Conservation (phyloP, 805 yeast species). For the Starmera caribaea region DNA sequence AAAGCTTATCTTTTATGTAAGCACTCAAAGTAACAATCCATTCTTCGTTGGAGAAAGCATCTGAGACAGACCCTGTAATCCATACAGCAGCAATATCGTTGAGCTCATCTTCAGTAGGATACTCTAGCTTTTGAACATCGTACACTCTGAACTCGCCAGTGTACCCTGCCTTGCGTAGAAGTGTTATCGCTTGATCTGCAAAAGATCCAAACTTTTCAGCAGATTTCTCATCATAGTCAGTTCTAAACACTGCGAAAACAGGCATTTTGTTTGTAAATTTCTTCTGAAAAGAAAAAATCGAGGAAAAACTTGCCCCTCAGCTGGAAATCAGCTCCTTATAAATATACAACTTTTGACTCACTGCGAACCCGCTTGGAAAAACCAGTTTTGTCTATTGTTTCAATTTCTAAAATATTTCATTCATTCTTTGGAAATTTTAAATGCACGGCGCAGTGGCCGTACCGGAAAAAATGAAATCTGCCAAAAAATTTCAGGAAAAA, state of each 20-base stretch:
- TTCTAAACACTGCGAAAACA: conserved; percentile 12
- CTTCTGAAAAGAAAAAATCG: not conserved
- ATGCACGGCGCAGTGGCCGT: no score
- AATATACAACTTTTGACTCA: no score
- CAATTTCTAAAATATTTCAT: no score
- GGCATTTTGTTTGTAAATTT: conserved; percentile 1
- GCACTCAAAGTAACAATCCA: conserved; percentile 34
- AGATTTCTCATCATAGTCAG: conserved; percentile 16
- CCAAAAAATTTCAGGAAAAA: no score
- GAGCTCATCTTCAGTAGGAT: conserved; percentile 17
- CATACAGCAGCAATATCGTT: conserved; percentile 31
- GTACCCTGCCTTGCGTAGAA: conserved; percentile 20
- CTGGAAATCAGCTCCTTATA: no score
- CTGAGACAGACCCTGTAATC: conserved; percentile 43
- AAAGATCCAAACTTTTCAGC: conserved; percentile 37
- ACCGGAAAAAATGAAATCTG: no score
- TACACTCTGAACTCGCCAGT: conserved; percentile 23
- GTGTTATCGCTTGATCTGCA: conserved; percentile 34
- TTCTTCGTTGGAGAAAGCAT: conserved; percentile 30
- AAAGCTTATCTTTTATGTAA: conserved; percentile 18
- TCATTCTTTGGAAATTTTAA: no score
- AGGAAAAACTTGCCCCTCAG: no score
- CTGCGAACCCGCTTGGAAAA: no score
- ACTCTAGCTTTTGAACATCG: conserved; percentile 22
- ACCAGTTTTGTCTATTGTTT: no score